These are phyloP conservation scores for Diaporthe sp. DNA, from an alignment of 2,329 filamentous ascomycete species.

Conservation along the genomic window DNA sequence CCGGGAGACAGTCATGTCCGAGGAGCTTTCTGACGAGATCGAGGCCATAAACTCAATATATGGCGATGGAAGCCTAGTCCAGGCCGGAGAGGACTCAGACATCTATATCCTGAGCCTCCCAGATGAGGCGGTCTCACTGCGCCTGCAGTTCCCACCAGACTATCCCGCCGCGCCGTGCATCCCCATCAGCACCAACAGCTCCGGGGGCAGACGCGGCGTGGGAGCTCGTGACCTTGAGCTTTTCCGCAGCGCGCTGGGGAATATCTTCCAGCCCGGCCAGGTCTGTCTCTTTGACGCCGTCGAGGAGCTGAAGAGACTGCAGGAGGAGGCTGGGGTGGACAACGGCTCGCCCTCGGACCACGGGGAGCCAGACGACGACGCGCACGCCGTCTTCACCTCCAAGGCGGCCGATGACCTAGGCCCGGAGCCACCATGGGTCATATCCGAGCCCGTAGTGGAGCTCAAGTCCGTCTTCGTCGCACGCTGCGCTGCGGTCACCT, in stretches of 20 bases:
- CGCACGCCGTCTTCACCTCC: conserved; percentile 12
- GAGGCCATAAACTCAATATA: conserved; percentile 89
- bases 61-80: conserved; percentile 70
- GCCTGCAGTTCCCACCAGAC: conserved; percentile 73
- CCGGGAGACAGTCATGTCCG: conserved; percentile 54
- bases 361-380: conserved; percentile 32
- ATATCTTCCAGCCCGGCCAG: conserved; percentile 77
- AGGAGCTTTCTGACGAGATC: conserved; percentile 77
- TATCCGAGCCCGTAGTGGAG: conserved; percentile 80
- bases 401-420: conserved; percentile 33
- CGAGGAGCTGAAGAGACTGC: conserved; percentile 71
- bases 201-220: conserved; percentile 77
- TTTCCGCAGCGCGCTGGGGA: conserved; percentile 73
- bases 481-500: conserved; percentile 76
- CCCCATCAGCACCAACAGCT: conserved; percentile 82
- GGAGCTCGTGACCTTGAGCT: conserved; percentile 77
- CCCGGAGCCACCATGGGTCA: conserved; percentile 70
- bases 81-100: conserved; percentile 49
- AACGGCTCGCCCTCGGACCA: conserved; percentile 38
- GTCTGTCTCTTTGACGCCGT: conserved; percentile 94
- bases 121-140: conserved; percentile 63
- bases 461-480: conserved; percentile 91
- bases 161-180: conserved; percentile 82
- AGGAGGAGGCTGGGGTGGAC: conserved; percentile 43
- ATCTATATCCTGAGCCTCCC: conserved; percentile 76